These are phyloP conservation scores for Backusella luteola DNA, from an alignment of 192 early-diverging fungal genomes.

Conservation along the genomic window DNA sequence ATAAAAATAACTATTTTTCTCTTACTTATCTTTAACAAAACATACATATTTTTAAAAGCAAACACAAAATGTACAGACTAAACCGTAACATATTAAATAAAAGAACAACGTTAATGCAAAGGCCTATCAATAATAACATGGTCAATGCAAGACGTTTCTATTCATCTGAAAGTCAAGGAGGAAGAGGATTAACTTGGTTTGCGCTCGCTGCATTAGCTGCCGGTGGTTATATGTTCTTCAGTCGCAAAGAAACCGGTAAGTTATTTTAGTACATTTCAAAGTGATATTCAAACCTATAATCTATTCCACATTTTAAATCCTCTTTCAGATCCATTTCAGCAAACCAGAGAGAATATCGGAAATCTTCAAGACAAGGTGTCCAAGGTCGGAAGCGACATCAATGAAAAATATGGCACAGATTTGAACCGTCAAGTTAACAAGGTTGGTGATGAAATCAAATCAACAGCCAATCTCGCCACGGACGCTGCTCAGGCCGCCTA, in stretches of 20 bases:
- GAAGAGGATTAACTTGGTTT: neutral
- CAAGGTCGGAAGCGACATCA: neutral
- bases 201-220: neutral
- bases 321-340: neutral
- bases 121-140: neutral
- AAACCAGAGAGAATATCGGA: neutral
- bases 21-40: neutral
- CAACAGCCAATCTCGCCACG: neutral
- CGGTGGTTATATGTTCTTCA: neutral
- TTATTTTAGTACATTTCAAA: neutral
- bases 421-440: neutral
- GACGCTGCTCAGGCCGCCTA: neutral
- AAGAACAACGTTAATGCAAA: neutral
- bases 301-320: neutral
- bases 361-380: neutral
- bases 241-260: neutral
- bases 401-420: neutral
- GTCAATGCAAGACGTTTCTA: neutral
- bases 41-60: neutral
- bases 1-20: neutral
- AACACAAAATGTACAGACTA: neutral
- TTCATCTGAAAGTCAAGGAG: neutral
- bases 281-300: neutral
- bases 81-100: neutral
- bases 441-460: neutral